These are phyloP conservation scores for Dissophora globulifera DNA, from an alignment of 192 early-diverging fungal species.

Conservation along the genomic window DNA sequence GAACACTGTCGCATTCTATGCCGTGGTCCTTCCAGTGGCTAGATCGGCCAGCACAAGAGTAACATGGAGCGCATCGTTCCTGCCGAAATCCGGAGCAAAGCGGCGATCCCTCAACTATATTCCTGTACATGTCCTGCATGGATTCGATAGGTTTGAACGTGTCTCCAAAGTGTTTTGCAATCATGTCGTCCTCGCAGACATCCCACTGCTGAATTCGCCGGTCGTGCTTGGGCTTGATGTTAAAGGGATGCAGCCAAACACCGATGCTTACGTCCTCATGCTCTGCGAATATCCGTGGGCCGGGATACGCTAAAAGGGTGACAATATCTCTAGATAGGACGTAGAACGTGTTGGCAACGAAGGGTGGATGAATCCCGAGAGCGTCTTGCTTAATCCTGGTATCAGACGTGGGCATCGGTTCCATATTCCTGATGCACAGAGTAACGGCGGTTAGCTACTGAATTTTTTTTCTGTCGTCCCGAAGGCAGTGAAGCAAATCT, in stretches of 20 bases:
- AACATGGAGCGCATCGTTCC: conserved; percentile 62
- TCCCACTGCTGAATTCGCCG: conserved; percentile 68
- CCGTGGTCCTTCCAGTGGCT: conserved; percentile 67
- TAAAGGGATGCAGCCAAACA: conserved; percentile 69
- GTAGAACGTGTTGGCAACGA: conserved; percentile 66
- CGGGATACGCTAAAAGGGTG: conserved; percentile 59
- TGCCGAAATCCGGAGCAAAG: conserved; percentile 64
- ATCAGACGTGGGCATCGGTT: conserved; percentile 59
- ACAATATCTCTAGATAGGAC: conserved; percentile 67
- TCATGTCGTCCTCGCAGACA: conserved; percentile 72
- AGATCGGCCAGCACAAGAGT: conserved; percentile 60
- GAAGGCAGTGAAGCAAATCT: too few relatives aligned
- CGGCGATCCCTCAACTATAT: conserved; percentile 53
- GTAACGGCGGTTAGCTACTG: too few relatives aligned
- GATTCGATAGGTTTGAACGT: conserved; percentile 50
- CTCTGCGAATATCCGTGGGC: conserved; percentile 64
- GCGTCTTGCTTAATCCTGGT: conserved; percentile 61
- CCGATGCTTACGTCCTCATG: conserved; percentile 71
- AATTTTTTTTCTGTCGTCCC: too few relatives aligned
- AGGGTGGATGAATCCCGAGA: conserved; percentile 67
- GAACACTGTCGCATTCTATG: conserved; percentile 61
- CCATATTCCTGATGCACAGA: conserved; percentile 62
- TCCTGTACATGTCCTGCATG: conserved; percentile 68
- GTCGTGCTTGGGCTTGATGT: conserved; percentile 68
- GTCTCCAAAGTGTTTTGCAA: conserved; percentile 69